Base-by-base conservation (phyloP, 2,329 filamentous ascomycete species). In the Didymella segeticola region DNA sequence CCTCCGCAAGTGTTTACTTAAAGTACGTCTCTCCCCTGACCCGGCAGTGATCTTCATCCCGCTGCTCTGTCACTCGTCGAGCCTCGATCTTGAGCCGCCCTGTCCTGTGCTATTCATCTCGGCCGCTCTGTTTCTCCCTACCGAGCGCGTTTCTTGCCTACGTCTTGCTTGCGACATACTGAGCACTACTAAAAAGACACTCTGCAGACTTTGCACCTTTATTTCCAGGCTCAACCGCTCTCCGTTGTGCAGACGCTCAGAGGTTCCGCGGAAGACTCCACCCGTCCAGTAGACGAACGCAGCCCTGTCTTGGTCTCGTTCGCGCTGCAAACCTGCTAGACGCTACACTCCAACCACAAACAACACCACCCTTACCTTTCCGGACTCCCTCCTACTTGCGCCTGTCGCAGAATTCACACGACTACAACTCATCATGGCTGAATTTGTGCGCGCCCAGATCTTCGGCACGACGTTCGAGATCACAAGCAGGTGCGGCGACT, bases 381-480 rank as follows among this genome's bases (percentile, higher is more conserved):
- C 51, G 48, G 53, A 53, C 29, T 43, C 46, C 34, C 61, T 61
- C 57, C 58, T 34, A 49, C 50, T 52, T 26, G 57, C 65, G 59
- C 63, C 64, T 48, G 59, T 60, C 63, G 69, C 68, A 65, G 31
- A 26, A 49, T 38, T 36, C 26, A 46, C 48, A 37, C 47, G 29
- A 56, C 61, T 59, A 29, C 52, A 34, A 51, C 57, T 53, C 85
- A 88, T 74, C 77, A 98, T 99, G 95, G 95, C 95, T 77, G 95
- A 99, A 84, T 99, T 99, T 79, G 91, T 99, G 75, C 90, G 95
- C 80, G 93, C 93, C 75, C 93, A 98, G 85, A 98, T 99, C 78
- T 99, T 99, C 75, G 95, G 95, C 76, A 99, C 95, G 60, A 98
- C 95, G 69, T 99, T 99, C 76, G 95, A 99, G 86, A 98, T 98